Evolutionary conservation across 75 land plant species (phyloP).

Genomic region (Pinus albicaulis): DNA sequence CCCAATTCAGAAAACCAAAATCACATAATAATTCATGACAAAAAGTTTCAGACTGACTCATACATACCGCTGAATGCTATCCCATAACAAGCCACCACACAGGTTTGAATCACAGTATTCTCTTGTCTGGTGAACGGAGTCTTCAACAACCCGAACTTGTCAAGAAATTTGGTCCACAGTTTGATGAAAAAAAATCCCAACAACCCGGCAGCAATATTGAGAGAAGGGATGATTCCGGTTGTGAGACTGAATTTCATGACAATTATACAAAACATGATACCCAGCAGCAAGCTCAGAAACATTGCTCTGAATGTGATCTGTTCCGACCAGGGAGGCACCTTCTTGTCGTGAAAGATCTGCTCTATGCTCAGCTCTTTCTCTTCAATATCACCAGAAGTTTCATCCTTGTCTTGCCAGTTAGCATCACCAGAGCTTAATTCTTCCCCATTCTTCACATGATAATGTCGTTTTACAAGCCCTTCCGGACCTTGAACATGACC

Average conservation of each 20-base stretch:
- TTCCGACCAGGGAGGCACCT: conserved; percentile 49
- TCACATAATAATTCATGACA: background rate
- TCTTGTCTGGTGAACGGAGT: conserved; percentile 82
- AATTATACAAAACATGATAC: conserved; percentile 55
- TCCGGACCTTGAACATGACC: too few species aligned
- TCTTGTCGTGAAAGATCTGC: too few species aligned
- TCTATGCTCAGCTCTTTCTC: too few species aligned
- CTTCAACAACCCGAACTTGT: conserved; percentile 33
- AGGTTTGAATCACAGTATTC: conserved; percentile 83
- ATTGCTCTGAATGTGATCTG: conserved; percentile 69
- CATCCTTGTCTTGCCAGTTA: too few species aligned
- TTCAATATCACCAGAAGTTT: too few species aligned
- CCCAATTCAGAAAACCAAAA: background rate
- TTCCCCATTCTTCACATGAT: too few species aligned
- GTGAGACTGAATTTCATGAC: conserved; percentile 25
- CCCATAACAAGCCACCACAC: conserved; percentile 76
- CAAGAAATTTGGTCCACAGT: conserved; percentile 36
- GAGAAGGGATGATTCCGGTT: conserved; percentile 70
- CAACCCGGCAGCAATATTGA: conserved; percentile 73
- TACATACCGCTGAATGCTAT: conserved; percentile 64
- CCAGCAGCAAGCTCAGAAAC: conserved; percentile 52
- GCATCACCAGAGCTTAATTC: too few species aligned
- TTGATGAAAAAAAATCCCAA: conserved; percentile 63
- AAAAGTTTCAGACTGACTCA: background rate
- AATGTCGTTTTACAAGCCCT: too few species aligned